A percentile compares a stretch with the other conserved stretches of the same genome.
These are phyloP conservation scores for Phoma sp. DNA, from an alignment of 2,329 filamentous ascomycete genomes.

Conservation along the genomic window DNA sequence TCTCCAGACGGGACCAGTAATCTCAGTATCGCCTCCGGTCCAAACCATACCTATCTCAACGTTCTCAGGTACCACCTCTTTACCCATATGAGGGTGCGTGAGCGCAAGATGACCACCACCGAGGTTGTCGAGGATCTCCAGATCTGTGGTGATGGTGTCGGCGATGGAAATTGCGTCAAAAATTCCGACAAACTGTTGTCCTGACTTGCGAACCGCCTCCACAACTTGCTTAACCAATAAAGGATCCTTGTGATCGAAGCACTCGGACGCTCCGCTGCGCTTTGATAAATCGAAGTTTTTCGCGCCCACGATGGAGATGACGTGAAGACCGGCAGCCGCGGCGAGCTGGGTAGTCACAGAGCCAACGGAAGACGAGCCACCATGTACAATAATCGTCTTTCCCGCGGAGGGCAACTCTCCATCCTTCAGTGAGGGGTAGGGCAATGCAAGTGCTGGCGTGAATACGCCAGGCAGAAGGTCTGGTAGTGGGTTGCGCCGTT, in stretches of 20 bases:
- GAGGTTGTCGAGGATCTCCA: constrained; percentile 34
- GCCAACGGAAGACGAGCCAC: constrained; percentile 53
- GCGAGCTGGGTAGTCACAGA: constrained; percentile 54
- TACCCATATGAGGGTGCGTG: constrained; percentile 44
- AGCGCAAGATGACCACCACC: constrained; percentile 48
- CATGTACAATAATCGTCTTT: constrained; percentile 57
- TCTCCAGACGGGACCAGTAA: constrained; percentile 34
- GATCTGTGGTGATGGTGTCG: constrained; percentile 26
- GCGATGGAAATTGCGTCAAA: constrained; percentile 47
- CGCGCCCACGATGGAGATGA: constrained; percentile 48
- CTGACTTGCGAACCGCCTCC: constrained; percentile 41
- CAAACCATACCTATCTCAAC: constrained; percentile 45
- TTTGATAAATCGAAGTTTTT: constrained; percentile 31
- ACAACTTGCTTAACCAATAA: constrained; percentile 48
- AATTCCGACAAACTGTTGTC: constrained; percentile 49
- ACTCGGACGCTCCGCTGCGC: constrained; percentile 30
- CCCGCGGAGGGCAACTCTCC: constrained; percentile 20
- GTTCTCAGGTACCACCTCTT: constrained; percentile 34
- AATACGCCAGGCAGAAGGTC: constrained; percentile 29
- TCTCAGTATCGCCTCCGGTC: constrained; percentile 28
- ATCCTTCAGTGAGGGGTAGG: constrained; percentile 45
- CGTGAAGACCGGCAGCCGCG: constrained; percentile 47
- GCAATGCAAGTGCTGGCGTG: constrained; percentile 47
- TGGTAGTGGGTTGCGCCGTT: constrained; percentile 33
- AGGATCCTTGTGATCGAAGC: constrained; percentile 37